phyloP scores from a whole-genome alignment of 345 rosid genomes.

The Murraya koenigii region DNA sequence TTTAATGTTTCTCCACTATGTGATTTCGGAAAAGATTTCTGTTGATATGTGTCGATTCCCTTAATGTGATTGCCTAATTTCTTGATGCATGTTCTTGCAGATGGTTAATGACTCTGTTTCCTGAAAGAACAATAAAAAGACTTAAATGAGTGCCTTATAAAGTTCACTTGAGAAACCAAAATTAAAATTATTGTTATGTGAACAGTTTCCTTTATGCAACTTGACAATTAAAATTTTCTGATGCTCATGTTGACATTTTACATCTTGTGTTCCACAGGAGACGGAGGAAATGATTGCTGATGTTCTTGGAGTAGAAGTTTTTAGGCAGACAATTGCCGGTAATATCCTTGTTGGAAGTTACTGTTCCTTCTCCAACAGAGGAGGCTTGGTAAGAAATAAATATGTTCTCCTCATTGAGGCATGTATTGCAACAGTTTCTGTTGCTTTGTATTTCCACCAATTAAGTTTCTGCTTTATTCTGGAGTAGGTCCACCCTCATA shows the following conservation, averaged over 20 bases:
- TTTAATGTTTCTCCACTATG: not conserved
- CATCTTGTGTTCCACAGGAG: constrained; percentile 37
- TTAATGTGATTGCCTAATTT: not conserved
- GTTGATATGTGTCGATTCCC: not conserved
- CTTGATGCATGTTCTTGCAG: not conserved
- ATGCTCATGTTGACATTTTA: not conserved
- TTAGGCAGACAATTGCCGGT: constrained; percentile 92
- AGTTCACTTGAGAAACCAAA: not conserved
- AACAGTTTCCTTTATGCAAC: not conserved
- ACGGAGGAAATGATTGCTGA: constrained; percentile 92
- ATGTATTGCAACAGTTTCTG: not conserved
- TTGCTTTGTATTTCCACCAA: not conserved
- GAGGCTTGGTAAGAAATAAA: constrained; percentile 67
- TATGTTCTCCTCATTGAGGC: not conserved
- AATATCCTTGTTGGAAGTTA: constrained; percentile 93
- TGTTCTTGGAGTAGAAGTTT: constrained; percentile 96
- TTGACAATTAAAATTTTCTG: too few species aligned
- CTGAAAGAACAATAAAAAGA: too few species aligned
- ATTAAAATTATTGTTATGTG: not conserved
- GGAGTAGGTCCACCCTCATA: constrained; percentile 85
- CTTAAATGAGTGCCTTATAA: not conserved
- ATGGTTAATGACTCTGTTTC: not conserved
- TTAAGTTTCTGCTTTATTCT: not conserved
- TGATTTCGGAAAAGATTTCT: not conserved
- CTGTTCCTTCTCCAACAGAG: constrained; percentile 81